phyloP scores from a whole-genome alignment of 306 rosid species.

The Fragaria vesca region DNA sequence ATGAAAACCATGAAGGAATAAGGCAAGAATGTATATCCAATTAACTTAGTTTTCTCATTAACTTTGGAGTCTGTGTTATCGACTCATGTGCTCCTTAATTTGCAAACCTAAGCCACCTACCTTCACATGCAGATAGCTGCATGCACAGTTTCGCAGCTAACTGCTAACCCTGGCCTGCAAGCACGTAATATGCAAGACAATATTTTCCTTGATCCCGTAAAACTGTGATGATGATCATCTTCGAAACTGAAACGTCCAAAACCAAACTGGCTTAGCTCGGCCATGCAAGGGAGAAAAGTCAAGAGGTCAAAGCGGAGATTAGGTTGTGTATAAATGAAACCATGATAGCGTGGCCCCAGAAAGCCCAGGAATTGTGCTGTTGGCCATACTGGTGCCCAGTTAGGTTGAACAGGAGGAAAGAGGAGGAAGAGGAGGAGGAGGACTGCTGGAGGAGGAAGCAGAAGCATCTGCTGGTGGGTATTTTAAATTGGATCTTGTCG shows the following conservation, averaged over 20 bases:
- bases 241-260: not conserved
- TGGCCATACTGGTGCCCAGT: not conserved
- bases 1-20: too few relatives aligned
- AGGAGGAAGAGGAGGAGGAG: not conserved
- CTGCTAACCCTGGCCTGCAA: not conserved
- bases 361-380: slow-evolving; percentile 15
- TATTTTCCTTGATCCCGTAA: slow-evolving; percentile 10
- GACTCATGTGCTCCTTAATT: not conserved
- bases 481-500: slow-evolving; percentile 8
- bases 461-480: not conserved
- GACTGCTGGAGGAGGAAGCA: not conserved
- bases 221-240: not conserved
- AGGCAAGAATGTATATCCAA: too few relatives aligned
- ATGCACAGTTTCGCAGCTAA: not conserved
- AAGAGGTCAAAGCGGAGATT: not conserved
- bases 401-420: not conserved
- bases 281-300: not conserved
- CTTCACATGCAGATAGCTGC: not conserved
- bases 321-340: slow-evolving; percentile 1
- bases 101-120: not conserved
- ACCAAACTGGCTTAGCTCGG: not conserved
- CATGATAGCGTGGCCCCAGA: slow-evolving; percentile 13
- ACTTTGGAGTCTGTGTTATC: not conserved
- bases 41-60: too few relatives aligned
- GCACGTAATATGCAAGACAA: not conserved